Percentiles rank a stretch among this genome's conserved stretches.
These are phyloP conservation scores for Usnea hakonensis DNA, from an alignment of 495 filamentous ascomycete species.

Conservation along the genomic window DNA sequence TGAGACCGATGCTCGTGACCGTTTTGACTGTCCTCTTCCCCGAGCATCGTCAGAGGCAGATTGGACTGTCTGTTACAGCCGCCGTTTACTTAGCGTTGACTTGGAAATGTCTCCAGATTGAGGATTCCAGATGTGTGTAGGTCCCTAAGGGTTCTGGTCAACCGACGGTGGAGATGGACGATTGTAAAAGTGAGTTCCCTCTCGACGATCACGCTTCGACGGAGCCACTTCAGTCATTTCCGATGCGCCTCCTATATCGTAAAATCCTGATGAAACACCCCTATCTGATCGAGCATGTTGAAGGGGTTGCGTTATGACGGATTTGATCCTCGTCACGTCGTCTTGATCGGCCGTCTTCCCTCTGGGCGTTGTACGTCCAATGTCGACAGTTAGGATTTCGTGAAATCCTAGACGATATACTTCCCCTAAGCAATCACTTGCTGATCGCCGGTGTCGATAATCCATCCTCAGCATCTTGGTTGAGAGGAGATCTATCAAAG, in stretches of 20 bases:
- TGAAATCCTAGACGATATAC: not conserved
- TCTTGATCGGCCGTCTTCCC: not conserved
- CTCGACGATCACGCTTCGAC: not conserved
- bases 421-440: not conserved
- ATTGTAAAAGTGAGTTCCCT: not conserved
- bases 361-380: not conserved
- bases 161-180: not conserved
- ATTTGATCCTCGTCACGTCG: not conserved
- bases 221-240: not conserved
- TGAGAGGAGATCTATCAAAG: slow-evolving; percentile 10
- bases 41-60: not conserved
- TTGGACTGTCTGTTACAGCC: not conserved
- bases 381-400: not conserved
- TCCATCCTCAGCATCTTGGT: slow-evolving; percentile 6
- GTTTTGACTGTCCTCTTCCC: not conserved
- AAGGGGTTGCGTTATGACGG: not conserved
- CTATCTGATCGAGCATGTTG: too few relatives aligned
- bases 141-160: not conserved
- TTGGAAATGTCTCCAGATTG: not conserved
- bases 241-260: not conserved
- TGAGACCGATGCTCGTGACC: not conserved
- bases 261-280: too few relatives aligned
- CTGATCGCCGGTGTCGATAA: slow-evolving; percentile 1
- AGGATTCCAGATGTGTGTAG: not conserved
- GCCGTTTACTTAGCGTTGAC: not conserved